Evolutionary conservation across 2,329 filamentous ascomycete genomes (phyloP).

Genomic region (Corinectria fuckeliana): DNA sequence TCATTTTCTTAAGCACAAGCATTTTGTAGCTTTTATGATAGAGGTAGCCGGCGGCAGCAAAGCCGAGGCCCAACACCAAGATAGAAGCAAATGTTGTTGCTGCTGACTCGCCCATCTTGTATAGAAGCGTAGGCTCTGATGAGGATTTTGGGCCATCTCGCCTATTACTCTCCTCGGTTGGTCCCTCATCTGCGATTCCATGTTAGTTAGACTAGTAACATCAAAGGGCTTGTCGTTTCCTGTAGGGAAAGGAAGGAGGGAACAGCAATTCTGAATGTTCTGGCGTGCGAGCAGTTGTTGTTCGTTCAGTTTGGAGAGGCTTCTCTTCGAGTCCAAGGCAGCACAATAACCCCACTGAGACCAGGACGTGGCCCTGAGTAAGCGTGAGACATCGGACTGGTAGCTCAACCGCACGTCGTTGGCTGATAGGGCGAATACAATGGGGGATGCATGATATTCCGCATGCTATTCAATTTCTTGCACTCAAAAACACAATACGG

Average conservation of each 20-base stretch:
- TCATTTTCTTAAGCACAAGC: constrained; percentile 90
- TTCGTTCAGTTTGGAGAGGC: not conserved
- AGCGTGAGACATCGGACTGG: not conserved
- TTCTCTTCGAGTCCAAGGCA: not conserved
- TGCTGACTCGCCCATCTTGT: constrained; percentile 76
- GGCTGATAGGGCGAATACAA: not conserved
- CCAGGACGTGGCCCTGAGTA: not conserved
- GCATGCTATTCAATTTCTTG: not conserved
- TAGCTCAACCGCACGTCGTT: not conserved
- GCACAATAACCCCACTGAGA: not conserved
- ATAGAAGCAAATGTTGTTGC: constrained; percentile 80
- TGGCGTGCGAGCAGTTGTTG: not conserved
- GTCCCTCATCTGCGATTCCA: constrained; percentile 16
- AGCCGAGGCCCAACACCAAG: constrained; percentile 70
- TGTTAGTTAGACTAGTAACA: constrained; percentile 16
- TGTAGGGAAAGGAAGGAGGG: not conserved
- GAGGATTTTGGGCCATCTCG: constrained; percentile 15
- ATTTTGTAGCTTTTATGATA: constrained; percentile 90
- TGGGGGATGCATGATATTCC: not conserved
- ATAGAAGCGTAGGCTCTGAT: constrained; percentile 48
- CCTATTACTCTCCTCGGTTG: not conserved
- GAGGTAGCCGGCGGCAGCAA: constrained; percentile 71
- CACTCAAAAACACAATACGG: not conserved
- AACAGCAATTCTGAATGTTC: not conserved
- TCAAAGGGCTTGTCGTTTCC: not conserved